These are phyloP conservation scores for Alternaria novae-zelandiae DNA, from an alignment of 2,329 filamentous ascomycete genomes.

Conservation along the genomic window DNA sequence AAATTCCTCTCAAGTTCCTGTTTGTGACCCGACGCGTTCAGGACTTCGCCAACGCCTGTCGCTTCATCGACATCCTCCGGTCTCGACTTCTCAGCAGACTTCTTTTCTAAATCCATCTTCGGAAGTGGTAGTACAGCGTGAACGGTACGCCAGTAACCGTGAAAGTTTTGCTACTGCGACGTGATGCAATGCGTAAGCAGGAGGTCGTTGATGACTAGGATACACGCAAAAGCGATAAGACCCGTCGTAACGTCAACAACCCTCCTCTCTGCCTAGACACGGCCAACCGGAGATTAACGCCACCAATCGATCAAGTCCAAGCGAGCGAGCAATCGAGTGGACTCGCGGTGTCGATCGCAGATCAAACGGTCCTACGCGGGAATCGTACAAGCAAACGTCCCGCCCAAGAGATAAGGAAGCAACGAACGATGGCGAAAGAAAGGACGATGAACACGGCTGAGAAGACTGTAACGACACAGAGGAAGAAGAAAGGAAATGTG, in stretches of 20 bases:
- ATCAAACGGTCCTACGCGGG: background rate
- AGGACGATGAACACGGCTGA: background rate
- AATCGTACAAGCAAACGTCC: background rate
- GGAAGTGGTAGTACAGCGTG: background rate
- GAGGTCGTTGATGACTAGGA: background rate
- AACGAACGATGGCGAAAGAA: background rate
- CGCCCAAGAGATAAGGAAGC: background rate
- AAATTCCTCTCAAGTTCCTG: slow-evolving; percentile 61
- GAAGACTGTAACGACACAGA: background rate
- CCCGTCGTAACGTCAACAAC: background rate
- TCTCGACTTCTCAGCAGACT: slow-evolving; percentile 16
- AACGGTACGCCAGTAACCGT: background rate
- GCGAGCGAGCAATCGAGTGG: background rate
- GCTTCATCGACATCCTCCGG: slow-evolving; percentile 23
- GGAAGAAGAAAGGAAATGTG: background rate
- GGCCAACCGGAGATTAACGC: background rate
- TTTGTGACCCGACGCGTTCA: slow-evolving; percentile 60
- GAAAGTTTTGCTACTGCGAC: background rate
- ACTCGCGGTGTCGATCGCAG: background rate
- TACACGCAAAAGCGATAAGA: background rate
- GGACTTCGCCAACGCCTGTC: slow-evolving; percentile 39
- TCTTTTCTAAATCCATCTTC: slow-evolving; percentile 14
- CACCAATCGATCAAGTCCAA: background rate
- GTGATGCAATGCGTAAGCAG: background rate
- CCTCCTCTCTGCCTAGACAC: background rate